phyloP scores from a whole-genome alignment of 1,284 basidiomycete species.

The Ceratobasidium sp. region DNA sequence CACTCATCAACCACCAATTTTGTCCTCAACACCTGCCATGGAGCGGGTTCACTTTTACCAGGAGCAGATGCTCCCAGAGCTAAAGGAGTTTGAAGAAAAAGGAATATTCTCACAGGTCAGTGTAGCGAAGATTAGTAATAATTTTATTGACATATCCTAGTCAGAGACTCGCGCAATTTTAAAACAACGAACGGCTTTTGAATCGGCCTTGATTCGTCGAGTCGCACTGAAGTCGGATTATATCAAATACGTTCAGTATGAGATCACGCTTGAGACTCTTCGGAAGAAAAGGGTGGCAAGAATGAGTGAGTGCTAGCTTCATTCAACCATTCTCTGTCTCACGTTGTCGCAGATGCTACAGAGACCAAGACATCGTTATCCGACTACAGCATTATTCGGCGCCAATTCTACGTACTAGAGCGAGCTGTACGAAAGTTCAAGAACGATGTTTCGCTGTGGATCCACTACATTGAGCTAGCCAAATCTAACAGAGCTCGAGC shows the following conservation, averaged over 20 bases:
- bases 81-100: conserved; percentile 92
- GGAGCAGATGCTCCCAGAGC: conserved; percentile 96
- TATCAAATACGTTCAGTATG: conserved; percentile 91
- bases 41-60: conserved; percentile 95
- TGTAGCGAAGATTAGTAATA: not conserved
- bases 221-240: conserved; percentile 90
- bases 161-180: conserved; percentile 88
- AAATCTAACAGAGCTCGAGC: conserved; percentile 84
- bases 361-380: conserved; percentile 75
- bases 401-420: conserved; percentile 92
- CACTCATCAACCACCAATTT: conserved; percentile 30
- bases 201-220: conserved; percentile 85
- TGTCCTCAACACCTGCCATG: conserved; percentile 64
- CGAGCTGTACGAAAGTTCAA: conserved; percentile 91
- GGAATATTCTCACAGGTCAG: conserved; percentile 86
- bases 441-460: conserved; percentile 87
- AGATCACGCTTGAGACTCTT: conserved; percentile 88
- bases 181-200: conserved; percentile 85
- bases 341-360: conserved; percentile 62
- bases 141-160: conserved; percentile 58
- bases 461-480: conserved; percentile 88
- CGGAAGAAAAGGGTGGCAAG: conserved; percentile 79
- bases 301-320: conserved; percentile 69
- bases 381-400: conserved; percentile 82
- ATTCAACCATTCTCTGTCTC: not conserved